Conservation (phyloP, 148 eudicot genomes). For the Nepenthes mirabilis region DNA sequence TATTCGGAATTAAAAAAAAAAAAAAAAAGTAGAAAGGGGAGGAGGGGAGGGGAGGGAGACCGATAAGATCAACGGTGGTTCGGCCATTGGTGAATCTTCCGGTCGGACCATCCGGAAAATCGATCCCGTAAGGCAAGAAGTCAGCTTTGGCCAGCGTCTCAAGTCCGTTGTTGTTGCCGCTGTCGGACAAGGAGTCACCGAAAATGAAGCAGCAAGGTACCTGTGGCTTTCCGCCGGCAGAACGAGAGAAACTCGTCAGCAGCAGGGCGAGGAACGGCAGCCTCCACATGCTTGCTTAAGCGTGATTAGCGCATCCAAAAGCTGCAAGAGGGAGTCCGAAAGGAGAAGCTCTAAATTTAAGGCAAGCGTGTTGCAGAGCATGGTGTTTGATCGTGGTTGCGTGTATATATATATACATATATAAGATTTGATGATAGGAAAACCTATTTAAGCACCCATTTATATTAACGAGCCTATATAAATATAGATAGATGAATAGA, state of each 20-base stretch:
- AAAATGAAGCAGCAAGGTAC: conserved; percentile 36
- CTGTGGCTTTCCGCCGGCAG: conserved; percentile 13
- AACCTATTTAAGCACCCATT: too few relatives aligned
- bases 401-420: too few relatives aligned
- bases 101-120: conserved; percentile 26
- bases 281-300: too few relatives aligned
- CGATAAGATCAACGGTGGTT: conserved; percentile 28
- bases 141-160: conserved; percentile 22
- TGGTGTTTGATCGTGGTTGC: too few relatives aligned
- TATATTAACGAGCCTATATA: too few relatives aligned
- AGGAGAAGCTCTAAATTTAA: too few relatives aligned
- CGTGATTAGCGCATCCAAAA: too few relatives aligned
- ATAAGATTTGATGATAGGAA: too few relatives aligned
- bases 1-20: too few relatives aligned
- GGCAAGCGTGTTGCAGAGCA: too few relatives aligned
- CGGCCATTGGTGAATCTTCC: conserved; percentile 36
- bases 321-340: too few relatives aligned
- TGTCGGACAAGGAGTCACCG: conserved; percentile 38
- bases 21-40: not conserved
- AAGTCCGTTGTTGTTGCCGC: conserved; percentile 31
- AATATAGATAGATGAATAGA: too few relatives aligned
- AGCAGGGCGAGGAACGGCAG: not conserved
- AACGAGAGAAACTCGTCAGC: not conserved
- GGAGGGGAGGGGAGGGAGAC: conserved; percentile 4
- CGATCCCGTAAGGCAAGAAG: conserved; percentile 33